phyloP scores from a whole-genome alignment of 2,329 filamentous ascomycete species.

The Amesomyces nigricolor region DNA sequence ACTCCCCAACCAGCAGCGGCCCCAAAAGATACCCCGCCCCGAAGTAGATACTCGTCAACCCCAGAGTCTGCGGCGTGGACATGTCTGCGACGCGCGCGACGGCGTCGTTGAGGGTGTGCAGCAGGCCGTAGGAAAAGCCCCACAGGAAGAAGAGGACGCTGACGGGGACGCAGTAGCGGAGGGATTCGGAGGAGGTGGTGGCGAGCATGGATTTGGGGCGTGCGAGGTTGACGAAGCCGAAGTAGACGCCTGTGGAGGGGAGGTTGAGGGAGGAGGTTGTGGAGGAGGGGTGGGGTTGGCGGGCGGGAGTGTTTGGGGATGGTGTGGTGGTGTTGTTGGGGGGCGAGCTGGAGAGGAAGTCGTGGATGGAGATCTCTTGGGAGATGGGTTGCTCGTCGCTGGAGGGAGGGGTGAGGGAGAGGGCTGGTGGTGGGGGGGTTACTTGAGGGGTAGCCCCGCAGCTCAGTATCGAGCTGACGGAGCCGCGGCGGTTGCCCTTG shows the following conservation, averaged over 20 bases:
- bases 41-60: conserved; percentile 66
- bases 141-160: conserved; percentile 81
- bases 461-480: background rate
- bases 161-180: conserved; percentile 68
- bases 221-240: conserved; percentile 70
- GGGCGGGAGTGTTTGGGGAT: background rate
- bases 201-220: conserved; percentile 65
- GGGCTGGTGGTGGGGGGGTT: background rate
- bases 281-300: background rate
- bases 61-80: conserved; percentile 56
- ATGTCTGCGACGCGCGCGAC: conserved; percentile 59
- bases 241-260: conserved; percentile 46
- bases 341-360: conserved; percentile 19
- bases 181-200: conserved; percentile 56
- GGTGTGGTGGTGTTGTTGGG: background rate
- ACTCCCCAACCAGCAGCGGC: conserved; percentile 62
- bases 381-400: background rate
- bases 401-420: conserved; percentile 2
- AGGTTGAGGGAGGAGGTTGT: background rate
- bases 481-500: conserved; percentile 23
- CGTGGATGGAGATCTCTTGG: conserved; percentile 22
- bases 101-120: conserved; percentile 73
- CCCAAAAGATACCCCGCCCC: conserved; percentile 64
- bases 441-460: background rate
- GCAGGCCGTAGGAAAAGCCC: conserved; percentile 84